These are phyloP conservation scores for Paramyrothecium sp. DNA, from an alignment of 2,329 filamentous ascomycete genomes.

Conservation along the genomic window DNA sequence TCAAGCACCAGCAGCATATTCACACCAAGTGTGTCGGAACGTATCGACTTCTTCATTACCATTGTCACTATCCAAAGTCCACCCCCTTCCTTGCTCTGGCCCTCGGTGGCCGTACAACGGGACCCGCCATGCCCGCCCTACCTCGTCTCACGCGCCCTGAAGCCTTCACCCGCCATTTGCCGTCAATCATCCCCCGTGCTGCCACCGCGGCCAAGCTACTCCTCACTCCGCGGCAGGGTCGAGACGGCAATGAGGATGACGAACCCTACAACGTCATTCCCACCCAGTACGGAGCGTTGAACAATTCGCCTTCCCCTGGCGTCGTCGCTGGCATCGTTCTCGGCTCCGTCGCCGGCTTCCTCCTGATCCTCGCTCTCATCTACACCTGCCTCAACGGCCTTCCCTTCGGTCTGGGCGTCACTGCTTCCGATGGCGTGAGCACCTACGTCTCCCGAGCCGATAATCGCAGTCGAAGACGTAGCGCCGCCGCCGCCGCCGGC, in stretches of 20 bases:
- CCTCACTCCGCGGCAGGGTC: slow-evolving; percentile 15
- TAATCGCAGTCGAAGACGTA: slow-evolving; percentile 1
- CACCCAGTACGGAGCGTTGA: slow-evolving; percentile 28
- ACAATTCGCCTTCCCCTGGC: slow-evolving; percentile 40
- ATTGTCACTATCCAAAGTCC: too few species aligned
- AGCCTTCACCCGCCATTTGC: slow-evolving; percentile 1
- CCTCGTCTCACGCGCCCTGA: slow-evolving; percentile 9
- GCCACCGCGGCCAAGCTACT: slow-evolving; percentile 5
- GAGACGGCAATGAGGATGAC: slow-evolving; percentile 6
- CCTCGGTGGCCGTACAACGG: neutral
- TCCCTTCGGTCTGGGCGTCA: slow-evolving; percentile 25
- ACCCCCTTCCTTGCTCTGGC: too few species aligned
- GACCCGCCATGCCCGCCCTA: slow-evolving; percentile 7
- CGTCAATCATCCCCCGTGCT: slow-evolving; percentile 13
- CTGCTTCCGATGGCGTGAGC: slow-evolving; percentile 14
- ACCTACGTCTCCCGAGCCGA: slow-evolving; percentile 11
- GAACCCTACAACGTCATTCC: slow-evolving; percentile 29
- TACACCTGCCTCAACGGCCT: slow-evolving; percentile 47
- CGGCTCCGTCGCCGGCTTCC: slow-evolving; percentile 46
- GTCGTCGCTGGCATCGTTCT: slow-evolving; percentile 43
- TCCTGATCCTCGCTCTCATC: slow-evolving; percentile 51
- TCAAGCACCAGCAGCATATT: too few species aligned
- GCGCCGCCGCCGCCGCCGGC: slow-evolving; percentile 12
- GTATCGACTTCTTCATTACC: too few species aligned
- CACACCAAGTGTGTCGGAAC: too few species aligned